A percentile compares a stretch with the other conserved stretches of the same genome.
These are phyloP conservation scores for Aschersonia sp. DNA, from an alignment of 2,329 filamentous ascomycete species.

Conservation along the genomic window DNA sequence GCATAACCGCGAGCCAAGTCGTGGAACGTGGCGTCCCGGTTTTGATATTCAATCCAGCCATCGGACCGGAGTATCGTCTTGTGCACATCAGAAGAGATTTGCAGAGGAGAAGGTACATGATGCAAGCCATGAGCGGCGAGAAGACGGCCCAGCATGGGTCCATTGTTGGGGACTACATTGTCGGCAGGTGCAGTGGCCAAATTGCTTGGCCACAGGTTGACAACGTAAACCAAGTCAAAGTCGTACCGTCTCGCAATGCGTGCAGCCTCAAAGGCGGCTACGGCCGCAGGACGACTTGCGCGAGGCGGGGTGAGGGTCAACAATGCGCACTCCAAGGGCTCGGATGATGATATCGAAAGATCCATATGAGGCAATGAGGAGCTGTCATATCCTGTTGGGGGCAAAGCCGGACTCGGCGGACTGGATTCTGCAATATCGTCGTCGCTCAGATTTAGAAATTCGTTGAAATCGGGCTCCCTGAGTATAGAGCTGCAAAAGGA, in stretches of 20 bases:
- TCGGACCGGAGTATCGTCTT: conserved; percentile 31
- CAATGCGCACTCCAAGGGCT: conserved; percentile 15
- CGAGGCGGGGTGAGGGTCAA: conserved; percentile 31
- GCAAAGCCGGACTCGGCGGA: conserved; percentile 8
- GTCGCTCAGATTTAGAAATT: conserved; percentile 39
- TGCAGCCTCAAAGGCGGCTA: conserved; percentile 38
- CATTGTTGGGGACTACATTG: conserved; percentile 4
- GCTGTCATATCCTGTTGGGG: conserved; percentile 2
- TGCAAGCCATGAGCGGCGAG: conserved; percentile 40
- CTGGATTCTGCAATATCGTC: conserved; percentile 40
- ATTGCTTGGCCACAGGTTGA: conserved; percentile 38
- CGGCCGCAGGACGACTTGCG: conserved; percentile 25
- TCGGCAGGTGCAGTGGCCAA: conserved; percentile 5
- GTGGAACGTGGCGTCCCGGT: conserved; percentile 22
- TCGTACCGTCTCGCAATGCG: conserved; percentile 40
- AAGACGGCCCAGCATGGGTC: conserved; percentile 30
- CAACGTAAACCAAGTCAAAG: conserved; percentile 44
- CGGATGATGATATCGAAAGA: conserved; percentile 9
- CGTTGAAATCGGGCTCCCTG: conserved; percentile 35
- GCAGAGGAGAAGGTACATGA: conserved; percentile 35
- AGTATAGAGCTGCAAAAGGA: conserved; percentile 22
- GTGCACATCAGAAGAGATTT: conserved; percentile 34
- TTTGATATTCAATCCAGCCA: conserved; percentile 39
- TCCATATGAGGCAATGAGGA: conserved; percentile 7
- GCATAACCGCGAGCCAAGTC: conserved; percentile 38